Evolutionary conservation across 164 flowering plant species (phyloP), one percentile per base, ranked within the genome.

Genomic region (Hamamelis virginiana): DNA sequence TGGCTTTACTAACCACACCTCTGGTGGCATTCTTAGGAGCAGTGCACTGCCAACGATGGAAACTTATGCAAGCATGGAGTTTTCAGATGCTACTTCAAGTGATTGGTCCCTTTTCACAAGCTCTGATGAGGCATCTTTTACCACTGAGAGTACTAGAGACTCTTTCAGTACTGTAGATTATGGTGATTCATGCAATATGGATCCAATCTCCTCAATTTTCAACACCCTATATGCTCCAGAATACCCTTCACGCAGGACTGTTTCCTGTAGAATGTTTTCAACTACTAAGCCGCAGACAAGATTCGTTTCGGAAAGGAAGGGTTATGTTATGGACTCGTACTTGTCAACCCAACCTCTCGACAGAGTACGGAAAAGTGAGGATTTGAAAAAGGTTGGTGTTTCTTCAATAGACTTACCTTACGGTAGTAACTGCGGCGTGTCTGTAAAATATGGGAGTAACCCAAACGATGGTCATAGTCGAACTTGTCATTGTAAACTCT

Each of bases 91-190:
- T 9, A 80, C 89, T 57, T 86, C 91, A 50, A 91, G 90, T 75
- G 97, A 91, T 33, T 85, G 97, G 92, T 89, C 97, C 62, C 77
- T 87, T 58, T 91, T 91, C 38, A 91, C 97, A 44, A 91, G 92
- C 79, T 91, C 97, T 21, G 94, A 91, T 47, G 94, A 91, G 56
- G 87, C 94, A 53, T 91, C 94, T 33, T 89, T 91, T 74, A 91
- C 94, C n/a, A 88, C 94, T 1, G 97, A 91, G 80, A 89, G 94
- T 66, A 86, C 92, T 4, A 73, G 94, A 73, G 92, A 89, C 72
- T 91, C 97, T 38, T 88, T 89, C 72, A 89, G 94, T 64, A 84
- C 89, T 0, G 78, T 76, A 1, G 96, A 91, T 68, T 81, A 81
- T 64, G 71, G 81, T 15, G 94, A 91, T 28, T 48, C 69, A 28